Conservation (phyloP, 1,139 yeast species). For the Sugiyamaella castrensis region DNA sequence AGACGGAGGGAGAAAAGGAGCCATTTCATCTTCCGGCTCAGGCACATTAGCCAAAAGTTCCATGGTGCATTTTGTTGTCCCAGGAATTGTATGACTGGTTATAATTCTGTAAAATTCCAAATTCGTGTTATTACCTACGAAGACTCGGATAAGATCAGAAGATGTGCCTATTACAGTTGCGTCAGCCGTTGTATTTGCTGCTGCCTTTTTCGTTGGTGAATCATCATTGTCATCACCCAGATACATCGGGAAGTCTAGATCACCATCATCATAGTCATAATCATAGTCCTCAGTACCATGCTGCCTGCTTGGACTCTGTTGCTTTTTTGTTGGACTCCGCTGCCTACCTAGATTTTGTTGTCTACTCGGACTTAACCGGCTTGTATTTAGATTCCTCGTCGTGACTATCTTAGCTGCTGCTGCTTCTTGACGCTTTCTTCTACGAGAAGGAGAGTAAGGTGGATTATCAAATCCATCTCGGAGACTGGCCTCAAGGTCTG, state of each 20-base stretch:
- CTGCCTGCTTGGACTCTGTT: no score
- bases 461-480: constrained; percentile 29
- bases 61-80: constrained; percentile 30
- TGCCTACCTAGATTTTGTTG: no score
- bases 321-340: no score
- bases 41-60: constrained; percentile 15
- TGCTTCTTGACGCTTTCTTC: constrained; percentile 15
- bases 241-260: no score
- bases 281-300: no score
- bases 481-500: constrained; percentile 28
- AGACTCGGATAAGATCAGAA: background rate
- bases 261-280: no score
- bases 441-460: constrained; percentile 14
- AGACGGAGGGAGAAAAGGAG: background rate
- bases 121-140: background rate
- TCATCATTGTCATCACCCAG: no score
- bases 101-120: constrained; percentile 8
- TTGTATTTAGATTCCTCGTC: constrained; percentile 1
- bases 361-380: no score
- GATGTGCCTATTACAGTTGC: background rate
- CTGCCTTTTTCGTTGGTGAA: no score
- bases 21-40: background rate
- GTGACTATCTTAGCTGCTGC: constrained; percentile 1
- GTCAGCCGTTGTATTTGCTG: no score
- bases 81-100: constrained; percentile 7